Evolutionary conservation across 345 rosid species (phyloP).

Genomic region (Salix brachista): DNA sequence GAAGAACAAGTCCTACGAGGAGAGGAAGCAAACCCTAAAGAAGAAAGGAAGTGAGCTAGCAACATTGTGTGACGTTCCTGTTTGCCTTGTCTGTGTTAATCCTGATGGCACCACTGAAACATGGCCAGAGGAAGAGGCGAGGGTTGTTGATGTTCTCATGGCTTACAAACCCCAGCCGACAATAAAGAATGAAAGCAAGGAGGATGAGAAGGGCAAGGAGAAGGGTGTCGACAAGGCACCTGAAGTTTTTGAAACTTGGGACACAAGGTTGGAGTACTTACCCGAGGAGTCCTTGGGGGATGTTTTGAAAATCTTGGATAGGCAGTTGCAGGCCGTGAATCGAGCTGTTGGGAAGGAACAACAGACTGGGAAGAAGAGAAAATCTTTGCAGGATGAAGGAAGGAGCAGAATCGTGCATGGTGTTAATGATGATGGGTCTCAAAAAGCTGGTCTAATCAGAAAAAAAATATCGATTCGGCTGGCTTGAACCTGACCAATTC

Average conservation of each 20-base stretch:
- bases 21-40: constrained; percentile 6
- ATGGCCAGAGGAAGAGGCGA: constrained; percentile 9
- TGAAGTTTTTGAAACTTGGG: not conserved
- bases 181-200: not conserved
- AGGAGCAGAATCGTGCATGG: not conserved
- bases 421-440: not conserved
- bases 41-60: constrained; percentile 14
- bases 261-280: not conserved
- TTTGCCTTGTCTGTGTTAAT: constrained; percentile 7
- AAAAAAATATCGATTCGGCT: not conserved
- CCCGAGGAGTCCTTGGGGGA: not conserved
- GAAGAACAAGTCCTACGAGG: not conserved
- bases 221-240: not conserved
- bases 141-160: not conserved
- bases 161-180: not conserved
- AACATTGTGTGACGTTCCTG: not conserved
- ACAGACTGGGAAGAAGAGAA: not conserved
- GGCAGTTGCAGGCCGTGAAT: not conserved
- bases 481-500: not conserved
- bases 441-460: not conserved
- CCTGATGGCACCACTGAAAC: not conserved
- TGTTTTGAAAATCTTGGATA: not conserved
- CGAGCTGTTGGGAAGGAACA: not conserved
- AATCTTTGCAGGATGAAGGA: not conserved
- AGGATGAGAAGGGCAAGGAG: not conserved